These are phyloP conservation scores for Scenedesmus sp. DNA, from an alignment of 163 green algal species.

Conservation along the genomic window DNA sequence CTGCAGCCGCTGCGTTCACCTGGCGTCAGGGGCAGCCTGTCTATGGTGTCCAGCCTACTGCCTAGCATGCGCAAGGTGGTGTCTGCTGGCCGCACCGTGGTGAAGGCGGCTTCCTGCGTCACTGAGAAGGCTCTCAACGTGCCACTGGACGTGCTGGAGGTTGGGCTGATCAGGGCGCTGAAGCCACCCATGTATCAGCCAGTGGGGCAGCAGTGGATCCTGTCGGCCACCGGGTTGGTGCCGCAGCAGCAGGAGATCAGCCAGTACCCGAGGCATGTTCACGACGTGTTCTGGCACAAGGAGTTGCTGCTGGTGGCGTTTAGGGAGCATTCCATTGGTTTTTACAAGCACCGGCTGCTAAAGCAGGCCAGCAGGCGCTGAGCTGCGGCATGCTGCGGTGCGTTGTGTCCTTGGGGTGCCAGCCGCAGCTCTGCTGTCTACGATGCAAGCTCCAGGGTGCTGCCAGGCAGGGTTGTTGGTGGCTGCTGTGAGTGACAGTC, in stretches of 20 bases:
- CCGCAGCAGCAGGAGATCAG: slow-evolving; percentile 40
- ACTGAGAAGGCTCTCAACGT: slow-evolving; percentile 14
- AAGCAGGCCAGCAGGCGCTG: slow-evolving; percentile 48
- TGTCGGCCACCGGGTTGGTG: slow-evolving; percentile 43
- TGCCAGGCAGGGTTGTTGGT: no score
- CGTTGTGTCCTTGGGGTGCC: not conserved
- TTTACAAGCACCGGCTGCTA: slow-evolving; percentile 54
- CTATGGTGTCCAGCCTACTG: slow-evolving; percentile 13
- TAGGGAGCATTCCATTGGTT: slow-evolving; percentile 53
- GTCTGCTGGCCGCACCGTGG: not conserved
- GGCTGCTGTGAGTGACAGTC: no score
- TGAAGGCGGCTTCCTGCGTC: not conserved
- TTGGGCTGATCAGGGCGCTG: slow-evolving; percentile 40
- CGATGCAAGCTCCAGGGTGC: not conserved
- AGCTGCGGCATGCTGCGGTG: not conserved
- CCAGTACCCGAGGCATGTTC: slow-evolving; percentile 30
- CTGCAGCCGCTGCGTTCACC: slow-evolving; percentile 11
- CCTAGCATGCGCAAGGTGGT: slow-evolving; percentile 46
- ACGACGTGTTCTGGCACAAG: slow-evolving; percentile 52
- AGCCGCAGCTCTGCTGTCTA: not conserved
- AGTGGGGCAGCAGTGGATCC: slow-evolving; percentile 52
- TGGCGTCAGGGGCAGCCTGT: not conserved
- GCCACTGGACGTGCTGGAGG: slow-evolving; percentile 43
- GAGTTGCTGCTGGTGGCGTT: slow-evolving; percentile 53
- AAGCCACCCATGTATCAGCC: slow-evolving; percentile 49